phyloP scores from a whole-genome alignment of 257 asterid genomes.

The Gentiana straminea region DNA sequence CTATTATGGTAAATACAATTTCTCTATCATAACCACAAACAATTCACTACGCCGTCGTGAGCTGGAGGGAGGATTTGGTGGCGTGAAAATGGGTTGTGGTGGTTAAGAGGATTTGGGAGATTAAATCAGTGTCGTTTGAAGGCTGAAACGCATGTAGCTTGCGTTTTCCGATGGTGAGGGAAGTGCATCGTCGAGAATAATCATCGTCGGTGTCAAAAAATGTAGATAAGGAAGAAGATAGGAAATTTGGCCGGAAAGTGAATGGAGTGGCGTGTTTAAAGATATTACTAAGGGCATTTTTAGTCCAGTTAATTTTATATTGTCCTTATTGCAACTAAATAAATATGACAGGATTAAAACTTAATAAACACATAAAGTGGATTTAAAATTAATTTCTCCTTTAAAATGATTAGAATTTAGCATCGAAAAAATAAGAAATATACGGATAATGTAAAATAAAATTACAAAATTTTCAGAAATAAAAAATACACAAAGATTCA shows the following conservation, averaged over 20 bases:
- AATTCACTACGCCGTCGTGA: conserved; percentile 52
- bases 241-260: not conserved
- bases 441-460: too few relatives aligned
- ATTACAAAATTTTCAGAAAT: too few relatives aligned
- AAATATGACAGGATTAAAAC: too few relatives aligned
- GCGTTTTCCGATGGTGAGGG: not conserved
- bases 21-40: conserved; percentile 83
- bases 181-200: not conserved
- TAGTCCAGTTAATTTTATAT: too few relatives aligned
- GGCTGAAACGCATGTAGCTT: conserved; percentile 29
- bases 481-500: too few relatives aligned
- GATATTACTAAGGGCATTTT: too few relatives aligned
- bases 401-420: too few relatives aligned
- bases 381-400: too few relatives aligned
- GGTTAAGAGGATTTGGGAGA: conserved; percentile 56
- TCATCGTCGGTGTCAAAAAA: conserved; percentile 2
- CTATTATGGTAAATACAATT: conserved; percentile 73
- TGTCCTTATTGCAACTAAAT: too few relatives aligned
- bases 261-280: not conserved
- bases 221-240: not conserved
- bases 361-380: too few relatives aligned
- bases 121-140: conserved; percentile 54
- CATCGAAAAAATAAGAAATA: too few relatives aligned
- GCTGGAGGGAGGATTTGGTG: conserved; percentile 77
- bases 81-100: conserved; percentile 89